A percentile compares a stretch with the other conserved stretches of the same genome.
Evolutionary conservation across 2,329 filamentous ascomycete species (phyloP).

Genomic region (Colletotrichum cordylinicola): DNA sequence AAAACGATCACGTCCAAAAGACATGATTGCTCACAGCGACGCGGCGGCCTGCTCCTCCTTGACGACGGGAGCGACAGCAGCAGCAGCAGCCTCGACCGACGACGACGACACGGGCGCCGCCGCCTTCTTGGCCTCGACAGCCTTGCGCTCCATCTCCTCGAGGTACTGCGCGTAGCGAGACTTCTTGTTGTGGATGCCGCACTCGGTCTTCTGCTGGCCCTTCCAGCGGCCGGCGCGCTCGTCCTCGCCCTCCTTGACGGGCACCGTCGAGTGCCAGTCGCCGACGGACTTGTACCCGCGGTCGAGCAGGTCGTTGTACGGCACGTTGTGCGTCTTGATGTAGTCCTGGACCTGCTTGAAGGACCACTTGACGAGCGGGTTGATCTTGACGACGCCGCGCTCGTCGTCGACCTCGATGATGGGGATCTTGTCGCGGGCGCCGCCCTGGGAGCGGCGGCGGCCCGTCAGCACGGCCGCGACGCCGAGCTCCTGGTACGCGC

Average conservation of each 20-base stretch:
- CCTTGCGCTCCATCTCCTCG: constrained; percentile 73
- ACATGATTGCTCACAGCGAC: neutral
- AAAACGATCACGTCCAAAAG: neutral
- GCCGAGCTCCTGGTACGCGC: constrained; percentile 85
- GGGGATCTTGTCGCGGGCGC: constrained; percentile 86
- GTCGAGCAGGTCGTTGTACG: constrained; percentile 92
- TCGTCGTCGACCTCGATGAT: constrained; percentile 92
- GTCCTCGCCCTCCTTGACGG: constrained; percentile 89
- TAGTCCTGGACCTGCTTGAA: constrained; percentile 91
- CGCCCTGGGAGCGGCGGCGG: constrained; percentile 89
- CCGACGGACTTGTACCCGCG: constrained; percentile 97
- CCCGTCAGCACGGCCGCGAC: constrained; percentile 93
- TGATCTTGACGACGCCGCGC: constrained; percentile 93
- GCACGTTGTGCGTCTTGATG: constrained; percentile 84
- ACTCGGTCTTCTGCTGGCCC: constrained; percentile 94
- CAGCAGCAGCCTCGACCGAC: constrained; percentile 13
- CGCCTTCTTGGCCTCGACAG: constrained; percentile 52
- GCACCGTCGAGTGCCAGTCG: constrained; percentile 96
- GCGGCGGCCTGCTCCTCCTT: constrained; percentile 16
- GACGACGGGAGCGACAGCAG: constrained; percentile 20
- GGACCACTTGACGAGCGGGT: constrained; percentile 92
- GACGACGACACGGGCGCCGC: constrained; percentile 9
- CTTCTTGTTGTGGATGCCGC: constrained; percentile 98
- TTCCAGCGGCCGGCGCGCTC: constrained; percentile 98
- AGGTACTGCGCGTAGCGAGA: constrained; percentile 90